These are phyloP conservation scores for Lactarius deliciosus DNA, from an alignment of 768 basidiomycete species.

Conservation along the genomic window DNA sequence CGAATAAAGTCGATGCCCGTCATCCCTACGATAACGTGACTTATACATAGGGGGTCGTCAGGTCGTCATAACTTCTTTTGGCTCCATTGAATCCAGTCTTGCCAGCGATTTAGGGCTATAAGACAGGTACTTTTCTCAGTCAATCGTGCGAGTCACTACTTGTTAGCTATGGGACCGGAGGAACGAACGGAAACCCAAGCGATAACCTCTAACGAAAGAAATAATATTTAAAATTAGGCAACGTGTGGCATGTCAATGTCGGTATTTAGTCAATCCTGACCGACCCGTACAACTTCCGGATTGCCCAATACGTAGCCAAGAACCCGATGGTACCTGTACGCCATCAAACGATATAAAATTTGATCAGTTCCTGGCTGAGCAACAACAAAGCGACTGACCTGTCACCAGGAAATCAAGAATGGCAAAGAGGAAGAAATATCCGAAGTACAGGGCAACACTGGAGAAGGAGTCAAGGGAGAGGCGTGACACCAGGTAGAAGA, in stretches of 20 bases:
- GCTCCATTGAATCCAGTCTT: no score
- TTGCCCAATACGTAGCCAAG: conserved; percentile 88
- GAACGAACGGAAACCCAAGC: background rate
- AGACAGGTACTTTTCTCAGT: no score
- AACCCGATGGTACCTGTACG: conserved; percentile 84
- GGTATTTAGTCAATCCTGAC: conserved; percentile 65
- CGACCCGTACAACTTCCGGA: conserved; percentile 76
- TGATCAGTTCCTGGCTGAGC: background rate
- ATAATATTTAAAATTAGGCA: background rate
- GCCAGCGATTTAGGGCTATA: no score
- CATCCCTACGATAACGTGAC: no score
- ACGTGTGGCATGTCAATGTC: background rate
- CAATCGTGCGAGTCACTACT: background rate
- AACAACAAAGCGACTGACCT: conserved; percentile 46
- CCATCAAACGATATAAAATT: background rate
- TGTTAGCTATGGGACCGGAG: background rate
- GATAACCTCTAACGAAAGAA: background rate
- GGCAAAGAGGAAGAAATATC: conserved; percentile 82
- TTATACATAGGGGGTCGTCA: no score
- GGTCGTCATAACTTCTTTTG: no score
- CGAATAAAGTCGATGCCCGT: no score
- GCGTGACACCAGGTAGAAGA: conserved; percentile 85
- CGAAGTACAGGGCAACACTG: conserved; percentile 82
- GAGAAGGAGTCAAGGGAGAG: conserved; percentile 77
- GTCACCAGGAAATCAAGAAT: conserved; percentile 85